These are phyloP conservation scores for Penicillium sp. DNA, from an alignment of 2,329 filamentous ascomycete species.

Conservation along the genomic window DNA sequence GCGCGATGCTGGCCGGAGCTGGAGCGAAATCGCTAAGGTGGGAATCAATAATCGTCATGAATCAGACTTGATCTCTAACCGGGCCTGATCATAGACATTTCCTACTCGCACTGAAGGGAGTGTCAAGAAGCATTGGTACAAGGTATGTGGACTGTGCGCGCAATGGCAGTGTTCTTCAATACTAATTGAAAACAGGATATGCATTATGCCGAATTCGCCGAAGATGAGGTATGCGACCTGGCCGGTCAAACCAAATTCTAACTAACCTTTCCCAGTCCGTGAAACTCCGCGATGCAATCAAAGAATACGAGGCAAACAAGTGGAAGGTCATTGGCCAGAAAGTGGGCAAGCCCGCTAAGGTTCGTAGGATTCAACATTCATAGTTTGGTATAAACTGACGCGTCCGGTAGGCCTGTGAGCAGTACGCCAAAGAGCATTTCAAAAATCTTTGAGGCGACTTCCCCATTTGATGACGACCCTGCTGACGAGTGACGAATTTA, in stretches of 20 bases:
- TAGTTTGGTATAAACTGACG: background rate
- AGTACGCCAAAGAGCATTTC: constrained; percentile 97
- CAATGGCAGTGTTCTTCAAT: background rate
- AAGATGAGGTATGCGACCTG: constrained; percentile 73
- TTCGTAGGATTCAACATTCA: constrained; percentile 33
- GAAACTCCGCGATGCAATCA: constrained; percentile 83
- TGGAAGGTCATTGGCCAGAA: constrained; percentile 98
- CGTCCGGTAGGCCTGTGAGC: constrained; percentile 69
- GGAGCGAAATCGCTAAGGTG: constrained; percentile 98
- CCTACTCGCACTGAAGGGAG: constrained; percentile 92
- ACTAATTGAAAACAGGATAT: constrained; percentile 67
- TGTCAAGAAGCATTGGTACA: constrained; percentile 99
- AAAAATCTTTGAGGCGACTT: constrained; percentile 39
- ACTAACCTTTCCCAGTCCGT: constrained; percentile 35
- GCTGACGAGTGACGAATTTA: constrained; percentile 36
- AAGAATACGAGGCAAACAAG: constrained; percentile 97
- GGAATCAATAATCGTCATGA: constrained; percentile 1
- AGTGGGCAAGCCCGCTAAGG: constrained; percentile 96
- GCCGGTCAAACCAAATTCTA: background rate
- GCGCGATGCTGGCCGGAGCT: constrained; percentile 89
- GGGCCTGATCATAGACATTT: constrained; percentile 65
- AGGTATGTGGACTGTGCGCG: constrained; percentile 57
- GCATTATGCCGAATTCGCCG: constrained; percentile 98
- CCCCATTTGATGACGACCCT: constrained; percentile 13
- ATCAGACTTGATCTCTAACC: background rate